Base-by-base conservation (phyloP, 371 early-diverging fungal species). In the Nematocida sp. region DNA sequence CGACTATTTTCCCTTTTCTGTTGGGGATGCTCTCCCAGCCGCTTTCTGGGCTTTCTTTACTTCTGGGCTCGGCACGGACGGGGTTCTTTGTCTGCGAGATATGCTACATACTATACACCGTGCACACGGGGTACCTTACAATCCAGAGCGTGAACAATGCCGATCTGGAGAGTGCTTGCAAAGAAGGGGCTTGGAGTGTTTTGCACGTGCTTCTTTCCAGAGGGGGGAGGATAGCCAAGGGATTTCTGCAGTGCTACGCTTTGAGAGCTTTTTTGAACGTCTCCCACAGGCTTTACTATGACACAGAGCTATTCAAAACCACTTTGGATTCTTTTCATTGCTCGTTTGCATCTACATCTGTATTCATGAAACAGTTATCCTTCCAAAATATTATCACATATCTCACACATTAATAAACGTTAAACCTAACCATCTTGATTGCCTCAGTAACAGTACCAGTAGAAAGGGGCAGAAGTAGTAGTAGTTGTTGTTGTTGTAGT, bases 101-200 rank as follows among this genome's bases (percentile, higher is more conserved):
- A 45, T 43, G 37, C 15, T 62, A 62, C 45, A 41, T 62, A 7
- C 3, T 29, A 15, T 62, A 41, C 43, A 23, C 23, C 4, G 37
- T 29, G 43, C 62, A 62, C 34, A 62, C 62, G 11, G 62, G 62
- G 8, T 62, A 62, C 62, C 36, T 27, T 5, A 8, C 27, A 7
- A 23, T 37, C n/a, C 11, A 11, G 46, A 8, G 43, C 5, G 37
- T 15, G 55, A 7, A 21, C 3, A 34, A 50, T 7, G 51, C 23
- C n/a, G 43, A n/a, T 11, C 43, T n/a, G 43, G 43, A n/a, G n/a
- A n/a, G 43, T 13, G 13, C n/a, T 41, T 13, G 43, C 43, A 41
- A n/a, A 11, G 13, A 13, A n/a, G 43, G 43, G 13, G 13, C 43
- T n/a, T 41, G 43, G 43, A 11, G n/a, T 41, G 43, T n/a, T n/a